These are phyloP conservation scores for Nematocida minor DNA, from an alignment of 371 early-diverging fungal species.

Conservation along the genomic window DNA sequence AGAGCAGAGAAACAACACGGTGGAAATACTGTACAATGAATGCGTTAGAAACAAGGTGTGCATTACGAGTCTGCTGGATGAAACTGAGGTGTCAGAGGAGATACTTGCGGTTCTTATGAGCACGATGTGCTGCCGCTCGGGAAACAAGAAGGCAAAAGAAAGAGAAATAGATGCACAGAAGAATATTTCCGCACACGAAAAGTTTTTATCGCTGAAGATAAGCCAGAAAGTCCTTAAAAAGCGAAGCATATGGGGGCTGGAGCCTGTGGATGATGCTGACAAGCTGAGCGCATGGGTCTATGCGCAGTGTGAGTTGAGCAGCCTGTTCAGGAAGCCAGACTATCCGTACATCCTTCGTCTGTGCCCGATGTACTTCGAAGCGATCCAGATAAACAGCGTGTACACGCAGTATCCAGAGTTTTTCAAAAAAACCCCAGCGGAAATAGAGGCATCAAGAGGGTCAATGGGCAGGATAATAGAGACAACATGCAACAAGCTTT, in stretches of 20 bases:
- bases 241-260: background rate
- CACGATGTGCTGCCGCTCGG: background rate
- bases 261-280: background rate
- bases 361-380: background rate
- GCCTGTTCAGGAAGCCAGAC: background rate
- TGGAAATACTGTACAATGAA: background rate
- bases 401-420: background rate
- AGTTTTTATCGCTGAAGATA: background rate
- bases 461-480: background rate
- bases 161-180: background rate
- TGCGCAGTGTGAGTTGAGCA: background rate
- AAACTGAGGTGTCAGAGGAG: background rate
- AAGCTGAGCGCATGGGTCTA: background rate
- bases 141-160: background rate
- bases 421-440: background rate
- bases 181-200: background rate
- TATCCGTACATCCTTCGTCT: background rate
- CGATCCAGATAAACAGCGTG: background rate
- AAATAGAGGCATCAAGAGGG: background rate
- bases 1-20: background rate
- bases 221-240: background rate
- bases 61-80: background rate
- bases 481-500: background rate
- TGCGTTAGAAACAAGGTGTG: background rate
- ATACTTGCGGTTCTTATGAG: conserved; percentile 10